These are phyloP conservation scores for Melaleuca alternifolia DNA, from an alignment of 345 rosid species.

Conservation along the genomic window DNA sequence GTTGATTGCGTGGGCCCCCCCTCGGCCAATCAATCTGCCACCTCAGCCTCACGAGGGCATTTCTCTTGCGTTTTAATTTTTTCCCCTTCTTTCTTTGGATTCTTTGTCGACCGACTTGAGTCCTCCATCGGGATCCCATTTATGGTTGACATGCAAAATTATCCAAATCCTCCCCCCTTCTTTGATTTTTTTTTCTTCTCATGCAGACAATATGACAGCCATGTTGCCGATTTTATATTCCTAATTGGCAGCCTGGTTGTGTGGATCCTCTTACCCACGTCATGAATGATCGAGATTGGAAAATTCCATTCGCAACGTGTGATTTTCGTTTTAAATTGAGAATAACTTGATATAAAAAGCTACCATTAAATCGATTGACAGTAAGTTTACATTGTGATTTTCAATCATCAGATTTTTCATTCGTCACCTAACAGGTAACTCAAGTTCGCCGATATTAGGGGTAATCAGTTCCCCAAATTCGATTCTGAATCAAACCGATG, in stretches of 20 bases:
- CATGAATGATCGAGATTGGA: background rate
- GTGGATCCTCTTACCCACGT: background rate
- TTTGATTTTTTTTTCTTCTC: background rate
- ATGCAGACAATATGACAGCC: background rate
- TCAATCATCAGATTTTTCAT: background rate
- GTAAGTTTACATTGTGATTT: background rate
- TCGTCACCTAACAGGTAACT: background rate
- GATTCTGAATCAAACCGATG: too few relatives aligned
- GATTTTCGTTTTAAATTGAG: background rate
- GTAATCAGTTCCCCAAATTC: too few relatives aligned
- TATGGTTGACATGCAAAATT: background rate
- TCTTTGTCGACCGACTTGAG: background rate
- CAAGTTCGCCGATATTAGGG: background rate
- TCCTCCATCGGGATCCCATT: background rate
- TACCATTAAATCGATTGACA: background rate
- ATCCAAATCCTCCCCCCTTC: background rate
- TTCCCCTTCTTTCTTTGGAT: background rate
- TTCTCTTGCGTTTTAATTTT: background rate
- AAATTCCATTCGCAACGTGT: background rate
- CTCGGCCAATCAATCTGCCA: background rate
- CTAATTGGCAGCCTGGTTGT: background rate
- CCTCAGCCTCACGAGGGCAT: background rate
- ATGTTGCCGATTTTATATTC: background rate
- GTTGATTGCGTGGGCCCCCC: background rate
- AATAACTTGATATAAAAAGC: accelerated